Evolutionary conservation across 2,329 filamentous ascomycete genomes (phyloP), one percentile per base, ranked within the genome.

Genomic region (Nannizziopsis arthrosporioides): DNA sequence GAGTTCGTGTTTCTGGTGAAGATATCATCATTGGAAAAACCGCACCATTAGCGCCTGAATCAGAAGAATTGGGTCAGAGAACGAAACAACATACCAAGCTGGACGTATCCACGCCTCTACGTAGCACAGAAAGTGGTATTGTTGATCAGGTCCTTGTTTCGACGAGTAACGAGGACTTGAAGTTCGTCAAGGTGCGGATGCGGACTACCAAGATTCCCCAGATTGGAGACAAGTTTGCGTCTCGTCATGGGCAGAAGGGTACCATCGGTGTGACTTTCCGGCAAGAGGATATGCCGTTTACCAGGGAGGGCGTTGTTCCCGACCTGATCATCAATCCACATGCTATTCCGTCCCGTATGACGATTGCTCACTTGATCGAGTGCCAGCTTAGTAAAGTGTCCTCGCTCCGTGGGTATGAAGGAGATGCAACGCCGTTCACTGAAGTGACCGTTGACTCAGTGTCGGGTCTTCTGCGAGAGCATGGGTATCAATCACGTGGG

Each of bases 1-100:
- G 92, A 62, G 84, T 93, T 18, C 85, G 92, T 66, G 90, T 98
- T 0, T 93, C 88, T 11, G 93, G 92, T 61, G 92, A 96, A 61
- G 92, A 98, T 66, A 94, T 98, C 62, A 96, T 98, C 65, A 98
- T 98, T 55, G 92, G 93, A 54, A 98, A 98, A 74, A 96, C 92
- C 2, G 89, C 90, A 9, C 93, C 93, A 1, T 87, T 98, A 64
- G 84, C 88, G 42, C 82, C 87, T 2, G 92, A 98, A 59, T 84
- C 85, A 12, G 87, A 95, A 64, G 92, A 98, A 65, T 76, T 96
- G 54, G 92, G 92, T 5, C 89, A 94, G 62, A 80, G 92, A 53
- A 94, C 87, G 18, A 88, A 86, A 57, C 73, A 84, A 49, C 92
- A 98, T 66, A 82, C 86, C 59, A 94, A 95, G 71, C 82, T 92